Percentiles rank a stretch among this genome's conserved stretches.
Evolutionary conservation across 176 grass and related monocot genomes (phyloP).

Genomic region (Musa troglodytarum): DNA sequence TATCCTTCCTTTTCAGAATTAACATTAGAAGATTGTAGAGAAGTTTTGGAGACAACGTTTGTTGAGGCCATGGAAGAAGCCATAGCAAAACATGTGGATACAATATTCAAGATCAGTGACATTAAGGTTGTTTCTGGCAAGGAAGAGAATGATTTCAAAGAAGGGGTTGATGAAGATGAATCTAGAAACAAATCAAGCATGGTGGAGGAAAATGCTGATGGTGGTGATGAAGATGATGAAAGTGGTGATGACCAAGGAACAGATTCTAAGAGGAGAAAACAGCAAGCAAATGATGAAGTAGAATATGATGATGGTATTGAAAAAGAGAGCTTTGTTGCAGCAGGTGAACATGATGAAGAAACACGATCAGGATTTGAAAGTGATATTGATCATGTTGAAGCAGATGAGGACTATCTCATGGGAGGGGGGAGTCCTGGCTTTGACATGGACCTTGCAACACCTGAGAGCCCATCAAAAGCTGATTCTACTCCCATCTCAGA

Average conservation of each 20-base stretch:
- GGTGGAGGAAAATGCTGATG: conserved; percentile 22
- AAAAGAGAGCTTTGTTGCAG: conserved; percentile 22
- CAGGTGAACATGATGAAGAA: conserved; percentile 40
- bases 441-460: conserved; percentile 23
- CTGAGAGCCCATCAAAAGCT: conserved; percentile 19
- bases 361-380: conserved; percentile 24
- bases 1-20: conserved; percentile 43
- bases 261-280: conserved; percentile 55
- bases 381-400: conserved; percentile 37
- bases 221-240: conserved; percentile 38
- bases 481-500: conserved; percentile 15
- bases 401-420: conserved; percentile 33
- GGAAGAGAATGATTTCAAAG: conserved; percentile 27
- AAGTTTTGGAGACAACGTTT: conserved; percentile 49
- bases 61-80: conserved; percentile 68
- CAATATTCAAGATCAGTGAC: conserved; percentile 59
- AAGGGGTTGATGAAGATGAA: conserved; percentile 34
- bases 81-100: conserved; percentile 66
- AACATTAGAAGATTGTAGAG: conserved; percentile 41
- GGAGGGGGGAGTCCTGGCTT: conserved; percentile 18
- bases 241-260: conserved; percentile 56
- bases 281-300: conserved; percentile 59
- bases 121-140: conserved; percentile 41
- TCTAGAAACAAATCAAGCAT: conserved; percentile 26
- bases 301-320: conserved; percentile 72